Base-by-base conservation (phyloP, 2,329 filamentous ascomycete genomes). In the Colletotrichum tanaceti region DNA sequence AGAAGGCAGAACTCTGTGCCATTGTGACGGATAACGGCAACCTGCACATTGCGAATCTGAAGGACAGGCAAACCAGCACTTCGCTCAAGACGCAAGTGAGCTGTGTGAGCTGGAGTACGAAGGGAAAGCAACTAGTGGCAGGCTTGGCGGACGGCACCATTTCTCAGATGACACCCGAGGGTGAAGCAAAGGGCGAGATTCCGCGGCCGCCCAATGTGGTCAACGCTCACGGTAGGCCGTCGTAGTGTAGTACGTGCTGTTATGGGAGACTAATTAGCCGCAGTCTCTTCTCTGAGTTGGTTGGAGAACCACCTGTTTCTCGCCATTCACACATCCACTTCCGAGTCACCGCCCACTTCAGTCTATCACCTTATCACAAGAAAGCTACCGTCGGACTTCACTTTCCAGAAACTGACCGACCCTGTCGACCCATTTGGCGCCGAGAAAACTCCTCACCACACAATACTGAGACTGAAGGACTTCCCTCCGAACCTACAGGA, bases 61-160 rank as follows among this genome's bases (percentile, higher is more conserved):
- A 91, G 74, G 86, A 90, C 44, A 85, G 86, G 57, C 84, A 84
- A 22, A 89, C 88, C 71, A 93, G 92, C 41, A 86, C 82, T 71
- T 83, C 74, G 0, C 83, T 97, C 71, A 93, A 90, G 74, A 84
- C 87, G 35, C 90, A 91, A 55, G 94, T 97, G 35, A 94, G 90
- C 76, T 96, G 92, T 74, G 87, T 93, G 6, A 91, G 92, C 64
- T 99, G 97, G 96, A 99, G 96, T 78, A 91, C 89, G 70, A 93
- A 91, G 77, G 96, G 96, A 54, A 99, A 97, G 78, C 95, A 98
- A 77, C 84, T 99, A 50, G 90, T 97, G 52, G 94, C 93, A 72
- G 96, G 97, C 18, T 84, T 96, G 73, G 89, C 85, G 7, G 89
- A 98, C 79, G 96, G 96, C 66, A 90, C 89, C 14, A 90, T 91